These are phyloP conservation scores for Gonapodya prolifera DNA, from an alignment of 192 early-diverging fungal species.

Conservation along the genomic window DNA sequence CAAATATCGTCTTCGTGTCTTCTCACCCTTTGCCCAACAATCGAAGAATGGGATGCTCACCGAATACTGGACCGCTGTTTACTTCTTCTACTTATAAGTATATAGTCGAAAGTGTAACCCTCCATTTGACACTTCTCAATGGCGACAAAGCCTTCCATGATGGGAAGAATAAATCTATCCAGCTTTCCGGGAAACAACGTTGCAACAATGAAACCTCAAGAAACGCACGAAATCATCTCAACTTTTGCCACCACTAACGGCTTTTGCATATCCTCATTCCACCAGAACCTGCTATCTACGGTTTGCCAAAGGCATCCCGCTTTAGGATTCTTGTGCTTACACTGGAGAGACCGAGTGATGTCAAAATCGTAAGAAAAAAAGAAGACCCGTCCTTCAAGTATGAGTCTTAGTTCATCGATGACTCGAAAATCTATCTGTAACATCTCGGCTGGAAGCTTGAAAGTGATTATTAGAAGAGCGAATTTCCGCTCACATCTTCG, in stretches of 20 bases:
- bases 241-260: conserved; percentile 29
- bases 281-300: conserved; percentile 37
- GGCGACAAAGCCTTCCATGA: conserved; percentile 61
- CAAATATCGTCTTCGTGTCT: no score
- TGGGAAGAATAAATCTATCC: conserved; percentile 36
- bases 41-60: background rate
- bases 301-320: background rate
- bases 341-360: background rate
- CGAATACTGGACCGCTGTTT: conserved; percentile 30
- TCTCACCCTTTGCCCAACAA: background rate
- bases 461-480: no score
- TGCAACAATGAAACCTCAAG: background rate
- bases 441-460: no score
- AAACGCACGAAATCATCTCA: conserved; percentile 1
- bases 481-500: background rate
- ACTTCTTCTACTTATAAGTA: conserved; percentile 55
- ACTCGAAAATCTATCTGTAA: background rate
- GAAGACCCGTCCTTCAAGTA: background rate
- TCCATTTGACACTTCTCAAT: conserved; percentile 46
- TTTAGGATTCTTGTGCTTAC: background rate
- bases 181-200: conserved; percentile 15
- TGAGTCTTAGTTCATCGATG: background rate
- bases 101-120: conserved; percentile 44
- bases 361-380: background rate
- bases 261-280: conserved; percentile 38